Evolutionary conservation across 306 rosid species (phyloP).

Genomic region (Malus orientalis): DNA sequence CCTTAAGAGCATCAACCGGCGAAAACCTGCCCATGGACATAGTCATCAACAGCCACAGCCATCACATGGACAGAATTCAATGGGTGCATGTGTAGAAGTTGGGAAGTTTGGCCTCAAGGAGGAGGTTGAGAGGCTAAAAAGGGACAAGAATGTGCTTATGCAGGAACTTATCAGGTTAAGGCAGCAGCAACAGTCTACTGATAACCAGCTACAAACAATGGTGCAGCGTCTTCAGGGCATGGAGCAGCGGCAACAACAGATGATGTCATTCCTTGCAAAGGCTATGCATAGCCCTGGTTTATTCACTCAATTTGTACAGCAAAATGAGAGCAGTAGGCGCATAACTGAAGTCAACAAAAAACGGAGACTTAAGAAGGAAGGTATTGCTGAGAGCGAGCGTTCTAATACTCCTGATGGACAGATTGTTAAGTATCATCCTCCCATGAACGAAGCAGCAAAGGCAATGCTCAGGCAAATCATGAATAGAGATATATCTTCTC

Average conservation of each 20-base stretch:
- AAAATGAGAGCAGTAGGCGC: conserved; percentile 78
- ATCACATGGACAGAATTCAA: conserved; percentile 69
- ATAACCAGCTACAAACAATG: conserved; percentile 85
- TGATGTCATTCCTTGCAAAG: conserved; percentile 98
- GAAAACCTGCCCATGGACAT: conserved; percentile 90
- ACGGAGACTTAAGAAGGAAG: conserved; percentile 80
- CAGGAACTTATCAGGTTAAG: conserved; percentile 95
- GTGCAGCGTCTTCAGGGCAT: conserved; percentile 93
- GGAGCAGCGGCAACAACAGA: conserved; percentile 97
- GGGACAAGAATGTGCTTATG: conserved; percentile 97
- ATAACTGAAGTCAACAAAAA: conserved; percentile 75
- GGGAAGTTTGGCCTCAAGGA: conserved; percentile 97
- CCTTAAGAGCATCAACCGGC: conserved; percentile 70
- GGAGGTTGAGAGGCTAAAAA: conserved; percentile 92
- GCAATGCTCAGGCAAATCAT: conserved; percentile 76
- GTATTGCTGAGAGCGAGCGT: conserved; percentile 39
- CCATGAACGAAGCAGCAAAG: conserved; percentile 62
- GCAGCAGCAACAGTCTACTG: conserved; percentile 97
- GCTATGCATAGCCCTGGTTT: conserved; percentile 96
- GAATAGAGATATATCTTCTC: conserved; percentile 56
- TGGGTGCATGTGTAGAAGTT: conserved; percentile 92
- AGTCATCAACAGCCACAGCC: conserved; percentile 59
- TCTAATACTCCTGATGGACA: conserved; percentile 69
- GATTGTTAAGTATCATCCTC: conserved; percentile 78
- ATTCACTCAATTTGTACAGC: conserved; percentile 87